Base-by-base conservation (phyloP, 768 basidiomycete species). In the Gloeophyllum trabeum region DNA sequence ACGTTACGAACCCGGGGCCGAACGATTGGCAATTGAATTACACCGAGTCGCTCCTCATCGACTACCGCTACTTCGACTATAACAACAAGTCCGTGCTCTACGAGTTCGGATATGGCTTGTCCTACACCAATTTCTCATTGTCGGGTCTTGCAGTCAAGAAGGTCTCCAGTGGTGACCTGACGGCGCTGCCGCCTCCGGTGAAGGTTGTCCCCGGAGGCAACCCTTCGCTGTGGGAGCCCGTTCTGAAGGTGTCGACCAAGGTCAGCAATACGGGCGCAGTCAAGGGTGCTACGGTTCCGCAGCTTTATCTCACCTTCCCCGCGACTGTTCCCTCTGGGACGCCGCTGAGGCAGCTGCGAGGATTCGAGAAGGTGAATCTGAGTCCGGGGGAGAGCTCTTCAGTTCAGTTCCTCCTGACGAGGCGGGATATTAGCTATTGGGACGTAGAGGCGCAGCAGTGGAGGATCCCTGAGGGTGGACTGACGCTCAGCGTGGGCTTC, bases 51-150 rank as follows among this genome's bases (percentile, higher is more conserved):
- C 42, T 67, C 12, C 43, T 48, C 43, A 59, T 64, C 41, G 63
- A 61, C 47, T 63, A 66, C 44, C 54, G 61, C 7, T 54, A 55
- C 44, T 65, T 65, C 42, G 63, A 66, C 44, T 10, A 21, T 73
- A 63, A 74, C 58, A 73, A 79, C 47, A 86, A 89, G 48, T 68
- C 68, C 0, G 87, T 87, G 3, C 82, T 84, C 26, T 90, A 77
- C 52, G 86, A 88, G 54, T 97, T 97, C 56, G 92, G 92, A 3
- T 93, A 79, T 55, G 92, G 92, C 0, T 57, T 93, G 53, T 82
- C 79, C 43, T 97, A 96, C 64, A 83, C 92, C 26, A 71, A 61
- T 1, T 97, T 93, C 58, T 59, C 70, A 23, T 93, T 89, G 56
- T 75, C 69, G 32, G 61, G 70, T 24, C 62, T 92, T 7, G 48